Evolutionary conservation across 805 yeast species (phyloP), one percentile per base, ranked within the genome.

Genomic region (Debaryomyces maramus): DNA sequence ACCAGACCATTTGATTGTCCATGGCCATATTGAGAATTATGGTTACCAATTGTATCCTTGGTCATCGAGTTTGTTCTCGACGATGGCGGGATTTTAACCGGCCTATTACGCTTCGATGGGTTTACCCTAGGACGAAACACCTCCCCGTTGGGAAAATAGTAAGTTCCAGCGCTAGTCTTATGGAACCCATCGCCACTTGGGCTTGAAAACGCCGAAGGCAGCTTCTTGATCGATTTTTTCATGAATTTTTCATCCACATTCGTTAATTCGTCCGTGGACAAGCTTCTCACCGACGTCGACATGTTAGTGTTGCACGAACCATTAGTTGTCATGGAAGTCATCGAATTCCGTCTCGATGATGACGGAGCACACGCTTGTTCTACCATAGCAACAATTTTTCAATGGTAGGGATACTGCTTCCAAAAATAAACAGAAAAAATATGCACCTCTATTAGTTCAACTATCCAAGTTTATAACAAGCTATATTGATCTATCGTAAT

Each of bases 141-240:
- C 49, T 76, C 81, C 35, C 81, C 81, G 51, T 76, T 75, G 11
- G 80, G 80, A 50, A 76, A 76, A 45, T 61, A 67, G 48, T 58
- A 70, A 11, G 65, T 44, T 8, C 68, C 60, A 14, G 37, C 40
- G 38, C 40, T 37, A 8, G 46, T 39, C 37, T 48, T 52, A 19
- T 36, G 42, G 32, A 41, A 42, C 16, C 26, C 29, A 20, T 36
- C 43, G 13, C 10, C 23, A 7, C 15, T 13, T 9, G 35, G 18
- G 17, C n/a, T n/a, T 26, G 42, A 24, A n/a, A 34, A 31, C 39
- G 46, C 32, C 27, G 28, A 47, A 15, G 48, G 47, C 10, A 47
- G 36, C 38, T 50, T 55, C 37, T 67, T 63, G 36, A 67, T 52
- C 8, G 69, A 45, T 41, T 63, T 66, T 38, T 65, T 65, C n/a